Conservation (phyloP, 345 rosid species). For the Arabis hirsuta region DNA sequence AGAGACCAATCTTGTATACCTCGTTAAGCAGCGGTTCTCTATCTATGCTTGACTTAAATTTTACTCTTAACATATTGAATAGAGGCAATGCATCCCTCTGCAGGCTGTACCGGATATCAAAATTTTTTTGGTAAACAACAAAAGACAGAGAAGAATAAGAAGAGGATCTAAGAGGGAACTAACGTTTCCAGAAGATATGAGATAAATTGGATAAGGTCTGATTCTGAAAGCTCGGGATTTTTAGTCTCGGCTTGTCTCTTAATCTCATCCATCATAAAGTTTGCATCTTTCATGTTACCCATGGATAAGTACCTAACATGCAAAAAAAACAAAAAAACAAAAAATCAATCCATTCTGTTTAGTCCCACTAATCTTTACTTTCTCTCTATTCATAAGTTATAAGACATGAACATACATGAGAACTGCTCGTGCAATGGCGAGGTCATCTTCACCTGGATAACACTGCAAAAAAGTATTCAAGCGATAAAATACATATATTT, state of each 20-base stretch:
- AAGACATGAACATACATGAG: constrained; percentile 60
- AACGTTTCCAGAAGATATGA: constrained; percentile 75
- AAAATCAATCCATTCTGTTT: neutral
- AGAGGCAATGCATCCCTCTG: constrained; percentile 95
- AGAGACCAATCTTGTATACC: constrained; percentile 48
- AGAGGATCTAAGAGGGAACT: constrained; percentile 38
- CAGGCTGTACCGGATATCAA: constrained; percentile 56
- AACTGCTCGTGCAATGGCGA: constrained; percentile 81
- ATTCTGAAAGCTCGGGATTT: constrained; percentile 58
- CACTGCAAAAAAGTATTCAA: constrained; percentile 62
- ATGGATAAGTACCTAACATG: constrained; percentile 69
- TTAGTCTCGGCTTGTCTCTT: constrained; percentile 66
- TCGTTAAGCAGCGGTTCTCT: constrained; percentile 84
- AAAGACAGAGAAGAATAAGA: constrained; percentile 14
- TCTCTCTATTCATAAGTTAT: constrained; percentile 4
- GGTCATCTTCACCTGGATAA: constrained; percentile 98
- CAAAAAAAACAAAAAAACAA: neutral
- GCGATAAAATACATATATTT: neutral
- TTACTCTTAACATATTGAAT: constrained; percentile 80
- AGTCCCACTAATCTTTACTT: constrained; percentile 1
- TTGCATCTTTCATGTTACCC: constrained; percentile 90
- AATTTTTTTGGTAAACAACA: constrained; percentile 13
- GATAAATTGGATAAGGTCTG: constrained; percentile 69
- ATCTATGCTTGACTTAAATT: constrained; percentile 71
- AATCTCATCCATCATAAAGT: constrained; percentile 72